Percentiles rank a stretch among this genome's conserved stretches.
These are phyloP conservation scores for Camelina neglecta DNA, from an alignment of 345 rosid species.

Conservation along the genomic window DNA sequence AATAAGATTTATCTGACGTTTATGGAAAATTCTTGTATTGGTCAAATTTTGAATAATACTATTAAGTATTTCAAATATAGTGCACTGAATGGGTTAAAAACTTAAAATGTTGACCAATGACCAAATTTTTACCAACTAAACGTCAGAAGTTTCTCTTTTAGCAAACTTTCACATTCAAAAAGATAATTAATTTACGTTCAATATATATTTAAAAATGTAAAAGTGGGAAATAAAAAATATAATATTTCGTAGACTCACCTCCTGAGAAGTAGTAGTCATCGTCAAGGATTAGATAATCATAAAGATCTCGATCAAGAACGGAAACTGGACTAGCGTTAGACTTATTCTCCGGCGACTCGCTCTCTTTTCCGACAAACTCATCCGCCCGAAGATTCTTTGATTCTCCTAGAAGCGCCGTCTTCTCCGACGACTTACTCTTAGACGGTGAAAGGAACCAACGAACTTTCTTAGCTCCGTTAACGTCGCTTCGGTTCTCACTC, in stretches of 20 bases:
- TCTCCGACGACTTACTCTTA: conserved; percentile 39
- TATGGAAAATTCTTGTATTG: not conserved
- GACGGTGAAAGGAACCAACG: conserved; percentile 48
- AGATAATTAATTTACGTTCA: not conserved
- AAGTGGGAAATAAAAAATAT: not conserved
- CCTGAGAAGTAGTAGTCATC: conserved; percentile 52
- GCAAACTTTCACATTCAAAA: not conserved
- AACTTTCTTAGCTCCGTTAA: conserved; percentile 45
- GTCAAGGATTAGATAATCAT: conserved; percentile 47
- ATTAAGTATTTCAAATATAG: not conserved
- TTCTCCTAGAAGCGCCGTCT: conserved; percentile 37
- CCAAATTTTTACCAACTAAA: not conserved
- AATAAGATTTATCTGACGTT: not conserved
- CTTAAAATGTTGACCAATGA: conserved; percentile 22
- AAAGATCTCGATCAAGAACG: conserved; percentile 55
- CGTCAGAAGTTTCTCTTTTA: not conserved
- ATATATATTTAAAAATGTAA: not conserved
- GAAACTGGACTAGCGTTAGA: conserved; percentile 62
- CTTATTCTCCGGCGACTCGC: conserved; percentile 37
- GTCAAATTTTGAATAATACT: conserved; percentile 11
- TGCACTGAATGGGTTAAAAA: not conserved
- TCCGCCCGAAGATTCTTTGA: conserved; percentile 19
- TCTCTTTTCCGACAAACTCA: conserved; percentile 32
- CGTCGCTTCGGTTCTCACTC: conserved; percentile 40
- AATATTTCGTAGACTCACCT: conserved; percentile 48